phyloP scores from a whole-genome alignment of 2,329 filamentous ascomycete species.

The Chaetomiaceae sp. region DNA sequence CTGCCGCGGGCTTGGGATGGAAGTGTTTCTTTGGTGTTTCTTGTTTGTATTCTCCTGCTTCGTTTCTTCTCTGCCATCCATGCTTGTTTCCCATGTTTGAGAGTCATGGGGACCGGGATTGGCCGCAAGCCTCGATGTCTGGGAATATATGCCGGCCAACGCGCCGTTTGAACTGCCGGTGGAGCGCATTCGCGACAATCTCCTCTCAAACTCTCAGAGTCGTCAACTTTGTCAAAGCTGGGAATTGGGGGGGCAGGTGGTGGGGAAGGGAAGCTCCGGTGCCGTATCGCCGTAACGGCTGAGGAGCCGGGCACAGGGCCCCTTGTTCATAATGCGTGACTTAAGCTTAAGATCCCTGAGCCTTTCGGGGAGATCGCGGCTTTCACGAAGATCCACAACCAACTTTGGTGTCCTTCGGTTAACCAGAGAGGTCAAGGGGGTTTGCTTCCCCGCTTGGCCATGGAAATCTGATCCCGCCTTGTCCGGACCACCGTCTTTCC shows the following conservation, averaged over 20 bases:
- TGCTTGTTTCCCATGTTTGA: not conserved
- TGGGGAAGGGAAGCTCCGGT: not conserved
- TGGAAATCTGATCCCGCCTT: too few species aligned
- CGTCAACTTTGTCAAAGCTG: too few species aligned
- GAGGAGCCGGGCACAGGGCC: constrained; percentile 9
- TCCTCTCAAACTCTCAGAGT: too few species aligned
- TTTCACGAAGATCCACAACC: constrained; percentile 22
- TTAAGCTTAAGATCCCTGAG: constrained; percentile 25
- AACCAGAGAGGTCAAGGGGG: constrained; percentile 5
- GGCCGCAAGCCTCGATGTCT: too few species aligned
- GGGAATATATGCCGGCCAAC: too few species aligned
- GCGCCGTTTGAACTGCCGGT: too few species aligned
- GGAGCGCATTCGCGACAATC: too few species aligned
- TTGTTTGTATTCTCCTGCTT: constrained; percentile 4
- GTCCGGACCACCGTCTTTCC: too few species aligned
- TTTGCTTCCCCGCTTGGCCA: not conserved
- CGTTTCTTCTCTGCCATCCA: not conserved
- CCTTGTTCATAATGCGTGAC: constrained; percentile 19
- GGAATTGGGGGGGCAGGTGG: too few species aligned
- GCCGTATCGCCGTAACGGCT: not conserved
- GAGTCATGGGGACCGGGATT: not conserved
- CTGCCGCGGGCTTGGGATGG: not conserved
- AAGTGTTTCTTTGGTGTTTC: constrained; percentile 3
- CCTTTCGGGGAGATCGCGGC: constrained; percentile 22
- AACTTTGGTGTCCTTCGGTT: constrained; percentile 20